These are phyloP conservation scores for Lepidium didymum DNA, from an alignment of 345 rosid genomes.

Conservation along the genomic window DNA sequence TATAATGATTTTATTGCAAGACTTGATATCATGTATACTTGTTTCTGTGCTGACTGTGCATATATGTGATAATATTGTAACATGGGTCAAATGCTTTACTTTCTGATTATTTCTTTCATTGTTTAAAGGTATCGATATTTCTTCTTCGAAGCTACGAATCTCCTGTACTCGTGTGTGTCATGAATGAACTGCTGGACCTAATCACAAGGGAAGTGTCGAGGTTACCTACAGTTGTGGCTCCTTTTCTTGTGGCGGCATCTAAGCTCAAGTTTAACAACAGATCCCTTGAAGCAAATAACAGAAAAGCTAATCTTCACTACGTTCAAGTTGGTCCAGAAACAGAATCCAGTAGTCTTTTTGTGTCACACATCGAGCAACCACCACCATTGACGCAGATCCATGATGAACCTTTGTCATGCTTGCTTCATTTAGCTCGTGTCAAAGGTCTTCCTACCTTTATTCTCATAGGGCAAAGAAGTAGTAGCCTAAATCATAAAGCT, in stretches of 20 bases:
- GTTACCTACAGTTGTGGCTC: slow-evolving; percentile 40
- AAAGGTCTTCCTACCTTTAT: slow-evolving; percentile 51
- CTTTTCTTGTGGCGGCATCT: slow-evolving; percentile 45
- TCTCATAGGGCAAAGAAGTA: slow-evolving; percentile 47
- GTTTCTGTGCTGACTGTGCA: neutral
- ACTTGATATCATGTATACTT: neutral
- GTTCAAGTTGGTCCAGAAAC: slow-evolving; percentile 64
- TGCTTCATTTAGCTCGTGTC: slow-evolving; percentile 60
- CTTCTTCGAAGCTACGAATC: slow-evolving; percentile 49
- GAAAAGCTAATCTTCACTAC: slow-evolving; percentile 36
- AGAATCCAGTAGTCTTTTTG: slow-evolving; percentile 33
- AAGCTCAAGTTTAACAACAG: slow-evolving; percentile 57
- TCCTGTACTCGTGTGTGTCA: slow-evolving; percentile 50
- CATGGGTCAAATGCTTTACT: neutral
- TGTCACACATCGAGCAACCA: slow-evolving; percentile 44
- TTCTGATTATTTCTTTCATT: slow-evolving; percentile 4
- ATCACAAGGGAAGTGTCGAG: slow-evolving; percentile 30
- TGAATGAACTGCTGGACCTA: slow-evolving; percentile 49
- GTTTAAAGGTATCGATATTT: slow-evolving; percentile 51
- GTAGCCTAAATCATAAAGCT: slow-evolving; percentile 31
- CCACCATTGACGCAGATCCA: slow-evolving; percentile 52
- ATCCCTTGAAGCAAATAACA: slow-evolving; percentile 25
- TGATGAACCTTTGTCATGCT: slow-evolving; percentile 72
- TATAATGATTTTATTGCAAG: neutral
- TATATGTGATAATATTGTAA: neutral